Conservation (phyloP, 1,139 yeast genomes). For the Insectozyma bohioensis region DNA sequence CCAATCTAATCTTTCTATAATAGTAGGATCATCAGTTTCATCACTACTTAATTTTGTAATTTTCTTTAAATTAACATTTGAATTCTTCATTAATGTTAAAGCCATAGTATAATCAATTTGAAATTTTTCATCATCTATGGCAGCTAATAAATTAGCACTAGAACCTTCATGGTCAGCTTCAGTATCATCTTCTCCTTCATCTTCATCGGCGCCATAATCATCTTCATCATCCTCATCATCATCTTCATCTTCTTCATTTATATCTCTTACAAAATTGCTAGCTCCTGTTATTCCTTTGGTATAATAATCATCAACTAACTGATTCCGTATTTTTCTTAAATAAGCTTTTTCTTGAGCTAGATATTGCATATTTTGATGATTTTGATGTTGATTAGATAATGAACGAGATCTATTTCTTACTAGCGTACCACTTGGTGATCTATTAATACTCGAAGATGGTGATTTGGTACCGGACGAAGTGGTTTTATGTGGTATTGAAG, state of each 20-base stretch:
- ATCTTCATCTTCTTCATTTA: slow-evolving; percentile 17
- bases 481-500: slow-evolving; percentile 1
- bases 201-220: slow-evolving; percentile 19
- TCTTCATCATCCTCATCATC: slow-evolving; percentile 20
- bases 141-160: slow-evolving; percentile 39
- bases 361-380: slow-evolving; percentile 37
- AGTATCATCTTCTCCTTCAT: slow-evolving; percentile 25
- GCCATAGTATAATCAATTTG: slow-evolving; percentile 44
- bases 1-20: slow-evolving; percentile 89
- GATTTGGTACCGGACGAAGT: slow-evolving; percentile 3
- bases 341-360: slow-evolving; percentile 71
- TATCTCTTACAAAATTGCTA: slow-evolving; percentile 21
- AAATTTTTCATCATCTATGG: slow-evolving; percentile 43
- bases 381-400: slow-evolving; percentile 18
- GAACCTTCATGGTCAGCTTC: slow-evolving; percentile 21
- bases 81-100: slow-evolving; percentile 34
- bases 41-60: slow-evolving; percentile 43
- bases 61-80: slow-evolving; percentile 35
- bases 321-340: slow-evolving; percentile 62
- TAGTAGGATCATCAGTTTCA: slow-evolving; percentile 58
- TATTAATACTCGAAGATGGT: slow-evolving; percentile 3
- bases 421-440: slow-evolving; percentile 7
- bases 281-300: slow-evolving; percentile 58
- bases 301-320: slow-evolving; percentile 66
- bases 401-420: slow-evolving; percentile 7